These are phyloP conservation scores for Wallacemonas rigidus DNA, from an alignment of 208 protist species.

Conservation along the genomic window DNA sequence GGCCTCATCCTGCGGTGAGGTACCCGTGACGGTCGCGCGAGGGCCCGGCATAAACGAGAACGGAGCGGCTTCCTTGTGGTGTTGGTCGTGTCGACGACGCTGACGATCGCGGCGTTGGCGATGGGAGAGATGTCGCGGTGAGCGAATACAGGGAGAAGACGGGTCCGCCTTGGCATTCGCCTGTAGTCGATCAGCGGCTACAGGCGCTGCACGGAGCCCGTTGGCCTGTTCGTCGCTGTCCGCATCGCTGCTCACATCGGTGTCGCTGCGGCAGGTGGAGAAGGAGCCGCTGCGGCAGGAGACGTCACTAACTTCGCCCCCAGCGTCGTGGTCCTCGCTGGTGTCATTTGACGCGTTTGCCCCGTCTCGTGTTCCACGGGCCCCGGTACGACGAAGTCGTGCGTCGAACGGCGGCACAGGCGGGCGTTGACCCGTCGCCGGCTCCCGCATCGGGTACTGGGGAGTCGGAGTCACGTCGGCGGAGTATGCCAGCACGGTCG, in stretches of 20 bases:
- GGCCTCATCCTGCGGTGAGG: slow-evolving; percentile 29
- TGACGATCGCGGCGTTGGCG: neutral
- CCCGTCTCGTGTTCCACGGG: no score
- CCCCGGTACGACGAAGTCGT: no score
- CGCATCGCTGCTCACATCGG: neutral
- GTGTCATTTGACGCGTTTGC: no score
- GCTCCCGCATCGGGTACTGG: slow-evolving; percentile 1
- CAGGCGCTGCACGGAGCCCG: no score
- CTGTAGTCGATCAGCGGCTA: no score
- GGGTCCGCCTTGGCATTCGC: no score
- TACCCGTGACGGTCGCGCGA: slow-evolving; percentile 35
- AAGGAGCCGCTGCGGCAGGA: slow-evolving; percentile 9
- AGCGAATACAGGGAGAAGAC: no score
- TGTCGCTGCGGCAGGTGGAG: neutral
- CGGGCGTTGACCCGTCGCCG: neutral
- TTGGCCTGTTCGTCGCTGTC: neutral
- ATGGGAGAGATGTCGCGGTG: neutral
- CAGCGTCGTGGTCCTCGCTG: neutral
- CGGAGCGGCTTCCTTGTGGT: neutral
- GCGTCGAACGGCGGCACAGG: no score
- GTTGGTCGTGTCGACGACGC: neutral
- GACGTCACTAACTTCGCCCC: neutral
- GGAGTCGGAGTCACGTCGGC: neutral
- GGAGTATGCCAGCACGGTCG: neutral
- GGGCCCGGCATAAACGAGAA: slow-evolving; percentile 32